Base-by-base conservation (phyloP, 371 early-diverging fungal genomes). In the Mortierella sp. region DNA sequence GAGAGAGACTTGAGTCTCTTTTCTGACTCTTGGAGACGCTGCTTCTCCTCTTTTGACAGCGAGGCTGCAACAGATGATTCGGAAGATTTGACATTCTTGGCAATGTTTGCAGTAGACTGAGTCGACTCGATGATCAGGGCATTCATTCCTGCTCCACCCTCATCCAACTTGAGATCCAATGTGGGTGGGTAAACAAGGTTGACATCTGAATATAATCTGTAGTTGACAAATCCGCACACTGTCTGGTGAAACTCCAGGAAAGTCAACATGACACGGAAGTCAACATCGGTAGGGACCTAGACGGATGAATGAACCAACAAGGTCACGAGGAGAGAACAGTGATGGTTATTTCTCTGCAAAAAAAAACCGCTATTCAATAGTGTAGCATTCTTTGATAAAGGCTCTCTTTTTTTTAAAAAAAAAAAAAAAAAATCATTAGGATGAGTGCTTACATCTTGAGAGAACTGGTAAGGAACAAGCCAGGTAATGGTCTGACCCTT, bases 201-300 rank as follows among this genome's bases (percentile, higher is more conserved):
- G 68, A 91, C 73, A 51, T 96, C 95, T 49, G 90, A 89, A 87
- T 92, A 99, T 64, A 99, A 90, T 71, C 93, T 95, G 87, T 87
- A 98, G 89, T 97, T 97, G 85, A 98, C 95, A 84, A 98, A 99
- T n/a, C 96, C 95, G 66, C 97, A 86, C 55, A 98, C 85, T 3
- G 96, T 95, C 77, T 90, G 92, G 86, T 99, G 96, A 72, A 99
- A 94, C 83, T 99, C 97, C 77, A 98, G 87, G 89, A 99, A 99
- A 26, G 97, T 98, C 76, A 90, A 73, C 98, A 99, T 98, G 59
- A 99, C 96, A 77, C 94, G 91, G 88, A 98, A 96, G 87, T 99
- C 99, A 28, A 99, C 98, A 84, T 96, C 96, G 28, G 88, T 86
- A n/a, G 99, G 98, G 24, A 93, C 87, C 88, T 92, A 80, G 24